Percentiles rank a stretch among this genome's conserved stretches.
These are phyloP conservation scores for Prunella vulgaris DNA, from an alignment of 257 asterid species.

Conservation along the genomic window DNA sequence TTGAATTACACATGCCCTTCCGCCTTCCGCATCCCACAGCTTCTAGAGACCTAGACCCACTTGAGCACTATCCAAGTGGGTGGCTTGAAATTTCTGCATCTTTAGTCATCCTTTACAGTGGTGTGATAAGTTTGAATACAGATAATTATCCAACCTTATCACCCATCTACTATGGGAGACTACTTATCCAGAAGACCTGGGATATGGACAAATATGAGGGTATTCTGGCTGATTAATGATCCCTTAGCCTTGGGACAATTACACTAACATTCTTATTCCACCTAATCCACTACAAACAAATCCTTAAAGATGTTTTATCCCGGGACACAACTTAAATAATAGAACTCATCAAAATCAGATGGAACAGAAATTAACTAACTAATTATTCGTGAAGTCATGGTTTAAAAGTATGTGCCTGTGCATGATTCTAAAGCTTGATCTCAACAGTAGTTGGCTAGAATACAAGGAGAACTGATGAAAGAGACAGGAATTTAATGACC, in stretches of 20 bases:
- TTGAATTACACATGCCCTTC: not conserved
- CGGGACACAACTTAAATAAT: not conserved
- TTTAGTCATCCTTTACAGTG: not conserved
- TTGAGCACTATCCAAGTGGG: not conserved
- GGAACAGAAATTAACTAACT: not conserved
- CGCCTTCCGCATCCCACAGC: not conserved
- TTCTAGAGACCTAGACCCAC: not conserved
- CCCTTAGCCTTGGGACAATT: too few relatives aligned
- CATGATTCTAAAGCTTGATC: not conserved
- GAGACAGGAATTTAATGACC: conserved; percentile 38
- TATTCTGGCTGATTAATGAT: too few relatives aligned
- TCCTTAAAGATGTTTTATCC: not conserved
- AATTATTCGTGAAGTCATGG: not conserved
- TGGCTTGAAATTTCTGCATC: not conserved
- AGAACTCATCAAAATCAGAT: not conserved
- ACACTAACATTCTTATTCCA: too few relatives aligned
- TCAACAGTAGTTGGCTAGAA: conserved; percentile 5
- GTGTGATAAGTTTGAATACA: not conserved
- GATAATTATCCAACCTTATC: not conserved
- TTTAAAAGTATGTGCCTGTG: not conserved
- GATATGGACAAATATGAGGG: too few relatives aligned
- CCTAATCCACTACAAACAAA: too few relatives aligned
- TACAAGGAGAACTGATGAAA: not conserved
- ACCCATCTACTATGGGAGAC: not conserved
- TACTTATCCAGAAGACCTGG: too few relatives aligned